Conservation (phyloP, 495 filamentous ascomycete genomes). For the Collariella sp. region DNA sequence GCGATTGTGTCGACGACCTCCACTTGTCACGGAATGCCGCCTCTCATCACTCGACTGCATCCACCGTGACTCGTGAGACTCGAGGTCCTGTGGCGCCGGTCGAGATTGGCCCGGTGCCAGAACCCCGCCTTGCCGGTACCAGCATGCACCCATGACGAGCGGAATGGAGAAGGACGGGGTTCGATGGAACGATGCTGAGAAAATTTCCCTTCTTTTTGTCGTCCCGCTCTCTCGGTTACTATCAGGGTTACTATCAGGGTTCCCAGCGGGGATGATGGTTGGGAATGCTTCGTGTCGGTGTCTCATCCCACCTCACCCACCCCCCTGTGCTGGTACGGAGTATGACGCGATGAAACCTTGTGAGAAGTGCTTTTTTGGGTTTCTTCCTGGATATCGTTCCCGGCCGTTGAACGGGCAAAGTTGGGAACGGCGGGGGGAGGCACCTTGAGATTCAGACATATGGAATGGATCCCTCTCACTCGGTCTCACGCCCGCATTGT, state of each 20-base stretch:
- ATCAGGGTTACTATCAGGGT: neutral
- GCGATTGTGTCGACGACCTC: too few relatives aligned
- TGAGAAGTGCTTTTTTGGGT: neutral
- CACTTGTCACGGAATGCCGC: too few relatives aligned
- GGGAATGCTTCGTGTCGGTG: neutral
- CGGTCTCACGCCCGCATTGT: neutral
- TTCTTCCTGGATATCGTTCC: neutral
- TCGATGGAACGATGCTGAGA: slow-evolving; percentile 9
- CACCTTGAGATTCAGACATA: slow-evolving; percentile 4
- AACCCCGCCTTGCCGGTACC: neutral
- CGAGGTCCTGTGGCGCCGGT: too few relatives aligned
- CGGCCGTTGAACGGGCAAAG: neutral
- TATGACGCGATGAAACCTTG: neutral
- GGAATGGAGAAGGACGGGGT: neutral
- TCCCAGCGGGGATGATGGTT: too few relatives aligned
- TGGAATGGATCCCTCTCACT: neutral
- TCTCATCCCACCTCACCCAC: neutral
- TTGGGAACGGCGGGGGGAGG: too few relatives aligned
- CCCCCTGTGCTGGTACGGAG: neutral
- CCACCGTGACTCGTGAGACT: too few relatives aligned
- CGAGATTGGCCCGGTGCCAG: neutral
- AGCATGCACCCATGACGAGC: neutral
- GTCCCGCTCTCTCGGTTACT: neutral
- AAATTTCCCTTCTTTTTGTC: neutral
- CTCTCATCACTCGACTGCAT: too few relatives aligned